Base-by-base conservation (phyloP, 331 rosid genomes). In the Quercus phellos region DNA sequence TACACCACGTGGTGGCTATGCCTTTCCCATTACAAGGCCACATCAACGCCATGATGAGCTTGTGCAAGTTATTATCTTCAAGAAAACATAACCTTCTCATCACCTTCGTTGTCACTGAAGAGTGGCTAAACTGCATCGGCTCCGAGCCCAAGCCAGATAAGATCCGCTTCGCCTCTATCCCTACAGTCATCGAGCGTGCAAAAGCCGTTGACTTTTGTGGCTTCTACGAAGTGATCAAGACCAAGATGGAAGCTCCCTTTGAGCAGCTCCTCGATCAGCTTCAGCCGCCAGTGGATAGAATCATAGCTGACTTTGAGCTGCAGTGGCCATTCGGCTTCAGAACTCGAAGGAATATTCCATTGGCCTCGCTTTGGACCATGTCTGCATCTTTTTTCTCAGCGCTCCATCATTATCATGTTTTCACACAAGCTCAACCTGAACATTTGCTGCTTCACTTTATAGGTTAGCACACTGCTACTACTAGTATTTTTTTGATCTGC, bases 351-450 rank as follows among this genome's bases (percentile, higher is more conserved):
- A 87, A 84, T 79, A 73, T 84, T 69, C 84, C 84, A 68, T 84
- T 86, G 35, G 85, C 89, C 1, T 24, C 76, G 82, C 51, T 79
- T 7, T 90, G 94, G 94, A 81, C 88, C 2, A 88, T 88, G 91
- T 80, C 94, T 4, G 88, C 89, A 7, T 56, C 88, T 46, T 72
- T 88, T 73, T 83, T 86, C 78, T 77, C 82, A 3, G 75, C 83
- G 83, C 42, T 85, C 0, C 85, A 82, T 51, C 85, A 81, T 76
- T 76, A 83, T 10, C 53, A 81, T 74, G n/a, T 55, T 38, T 81
- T 80, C 34, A 61, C 54, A 4, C 55, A n/a, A 27, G 10, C 51
- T 46, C 17, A 66, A 68, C 35, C 69, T 27, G 6, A 4, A 16
- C 27, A 10, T 5, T 42, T 81, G 55, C 53, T 12, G 22, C n/a